Evolutionary conservation across 129 eudicot genomes (phyloP).

Genomic region (Flaveria bidentis): DNA sequence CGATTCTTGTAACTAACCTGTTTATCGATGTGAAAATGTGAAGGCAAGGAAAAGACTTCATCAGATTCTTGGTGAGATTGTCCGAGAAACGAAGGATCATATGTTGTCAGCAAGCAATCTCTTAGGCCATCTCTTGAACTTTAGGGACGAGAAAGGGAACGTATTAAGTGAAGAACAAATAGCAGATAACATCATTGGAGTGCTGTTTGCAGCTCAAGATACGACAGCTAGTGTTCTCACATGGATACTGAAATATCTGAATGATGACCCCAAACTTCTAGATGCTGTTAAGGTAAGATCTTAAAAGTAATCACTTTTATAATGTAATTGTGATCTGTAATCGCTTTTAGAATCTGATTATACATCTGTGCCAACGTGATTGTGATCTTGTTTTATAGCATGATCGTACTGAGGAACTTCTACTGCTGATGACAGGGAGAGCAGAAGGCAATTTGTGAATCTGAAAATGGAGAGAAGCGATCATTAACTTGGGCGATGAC

Average conservation of each 20-base stretch:
- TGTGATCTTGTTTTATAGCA: constrained; percentile 21
- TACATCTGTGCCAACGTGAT: neutral
- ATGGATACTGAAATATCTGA: constrained; percentile 80
- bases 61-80: constrained; percentile 54
- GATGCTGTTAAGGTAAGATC: constrained; percentile 59
- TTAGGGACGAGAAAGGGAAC: constrained; percentile 54
- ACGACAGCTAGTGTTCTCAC: constrained; percentile 89
- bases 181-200: constrained; percentile 76
- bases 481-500: constrained; percentile 76
- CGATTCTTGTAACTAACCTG: neutral
- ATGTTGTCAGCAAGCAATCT: constrained; percentile 49
- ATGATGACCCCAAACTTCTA: constrained; percentile 62
- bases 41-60: constrained; percentile 71
- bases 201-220: constrained; percentile 89
- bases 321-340: constrained; percentile 3
- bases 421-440: constrained; percentile 52
- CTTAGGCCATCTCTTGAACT: constrained; percentile 61
- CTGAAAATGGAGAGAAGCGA: constrained; percentile 46
- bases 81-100: constrained; percentile 53
- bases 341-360: neutral
- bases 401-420: constrained; percentile 18
- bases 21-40: constrained; percentile 3
- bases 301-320: neutral
- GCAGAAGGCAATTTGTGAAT: constrained; percentile 54
- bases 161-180: constrained; percentile 60